phyloP scores from a whole-genome alignment of 805 yeast genomes.

The Candida dajiaensis region DNA sequence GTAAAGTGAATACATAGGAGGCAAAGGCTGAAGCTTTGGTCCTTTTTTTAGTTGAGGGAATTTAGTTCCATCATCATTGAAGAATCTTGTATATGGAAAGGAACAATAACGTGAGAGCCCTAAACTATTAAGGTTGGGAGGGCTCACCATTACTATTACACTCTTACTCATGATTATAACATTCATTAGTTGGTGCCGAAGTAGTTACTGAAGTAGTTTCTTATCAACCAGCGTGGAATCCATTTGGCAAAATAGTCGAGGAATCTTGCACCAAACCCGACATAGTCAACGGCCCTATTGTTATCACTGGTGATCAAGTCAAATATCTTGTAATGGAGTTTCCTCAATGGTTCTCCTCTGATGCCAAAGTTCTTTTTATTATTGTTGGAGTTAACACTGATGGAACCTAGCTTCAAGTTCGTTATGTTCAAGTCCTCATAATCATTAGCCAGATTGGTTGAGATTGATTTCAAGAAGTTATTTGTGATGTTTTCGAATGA shows the following conservation, averaged over 20 bases:
- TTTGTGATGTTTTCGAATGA: constrained; percentile 55
- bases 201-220: constrained; percentile 12
- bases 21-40: too few species aligned
- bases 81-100: too few species aligned
- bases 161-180: too few species aligned
- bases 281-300: constrained; percentile 13
- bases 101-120: too few species aligned
- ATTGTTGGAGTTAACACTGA: constrained; percentile 31
- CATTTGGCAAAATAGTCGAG: constrained; percentile 12
- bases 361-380: constrained; percentile 15
- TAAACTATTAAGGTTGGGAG: too few species aligned
- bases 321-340: constrained; percentile 18
- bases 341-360: constrained; percentile 16
- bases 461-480: constrained; percentile 34
- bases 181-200: not conserved
- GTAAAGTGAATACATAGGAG: too few species aligned
- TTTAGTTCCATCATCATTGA: too few species aligned
- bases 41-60: too few species aligned
- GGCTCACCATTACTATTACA: too few species aligned
- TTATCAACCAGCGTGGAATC: constrained; percentile 19
- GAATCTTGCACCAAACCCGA: constrained; percentile 22
- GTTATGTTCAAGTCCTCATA: constrained; percentile 38
- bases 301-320: constrained; percentile 19
- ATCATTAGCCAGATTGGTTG: constrained; percentile 31
- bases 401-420: constrained; percentile 41